phyloP scores from a whole-genome alignment of 2,329 filamentous ascomycete species.

The Colletotrichum theobromicola region DNA sequence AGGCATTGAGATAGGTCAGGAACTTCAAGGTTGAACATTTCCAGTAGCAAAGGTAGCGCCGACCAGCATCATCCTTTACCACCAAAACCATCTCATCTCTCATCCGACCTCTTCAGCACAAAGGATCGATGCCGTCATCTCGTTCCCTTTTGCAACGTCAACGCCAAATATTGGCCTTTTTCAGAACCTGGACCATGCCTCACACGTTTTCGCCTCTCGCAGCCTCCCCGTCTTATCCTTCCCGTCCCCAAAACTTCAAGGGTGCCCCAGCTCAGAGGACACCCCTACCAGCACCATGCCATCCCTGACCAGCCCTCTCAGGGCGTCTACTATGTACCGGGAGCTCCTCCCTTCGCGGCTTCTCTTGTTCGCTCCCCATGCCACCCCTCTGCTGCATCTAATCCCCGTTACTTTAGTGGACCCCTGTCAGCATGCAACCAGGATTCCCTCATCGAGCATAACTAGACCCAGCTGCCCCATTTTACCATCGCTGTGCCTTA shows the following conservation, averaged over 20 bases:
- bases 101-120: not conserved
- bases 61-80: not conserved
- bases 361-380: constrained; percentile 3
- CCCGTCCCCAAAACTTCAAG: constrained; percentile 16
- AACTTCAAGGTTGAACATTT: not conserved
- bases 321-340: constrained; percentile 1
- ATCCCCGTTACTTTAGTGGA: not conserved
- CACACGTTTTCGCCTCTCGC: constrained; percentile 21
- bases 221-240: constrained; percentile 23
- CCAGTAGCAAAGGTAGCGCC: not conserved
- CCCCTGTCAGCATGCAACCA: constrained; percentile 17
- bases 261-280: constrained; percentile 4
- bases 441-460: constrained; percentile 22
- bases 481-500: constrained; percentile 20
- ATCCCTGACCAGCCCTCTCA: constrained; percentile 15
- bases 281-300: not conserved
- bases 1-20: not conserved
- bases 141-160: not conserved
- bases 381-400: constrained; percentile 9
- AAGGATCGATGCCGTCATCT: constrained; percentile 6
- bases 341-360: constrained; percentile 10
- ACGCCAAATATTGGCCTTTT: not conserved
- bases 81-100: not conserved
- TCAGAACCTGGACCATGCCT: constrained; percentile 20
- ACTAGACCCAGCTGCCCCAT: constrained; percentile 12